A percentile compares a stretch with the other conserved stretches of the same genome.
These are phyloP conservation scores for Solanum etuberosum DNA, from an alignment of 257 asterid genomes.

Conservation along the genomic window DNA sequence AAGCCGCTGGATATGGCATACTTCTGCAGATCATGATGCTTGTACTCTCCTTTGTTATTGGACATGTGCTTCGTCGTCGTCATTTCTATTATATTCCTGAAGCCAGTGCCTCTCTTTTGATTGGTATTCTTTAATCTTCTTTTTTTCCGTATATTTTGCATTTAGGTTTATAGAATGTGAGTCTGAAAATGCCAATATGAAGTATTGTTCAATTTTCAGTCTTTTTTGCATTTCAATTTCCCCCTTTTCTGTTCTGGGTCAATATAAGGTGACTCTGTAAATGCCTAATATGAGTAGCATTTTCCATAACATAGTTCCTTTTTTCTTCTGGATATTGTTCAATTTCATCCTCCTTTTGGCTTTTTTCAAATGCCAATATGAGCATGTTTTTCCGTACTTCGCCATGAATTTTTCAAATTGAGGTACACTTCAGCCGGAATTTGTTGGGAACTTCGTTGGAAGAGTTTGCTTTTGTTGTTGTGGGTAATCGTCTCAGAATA, in stretches of 20 bases:
- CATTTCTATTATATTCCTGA: conserved; percentile 94
- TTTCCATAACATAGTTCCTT: neutral
- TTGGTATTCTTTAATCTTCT: conserved; percentile 45
- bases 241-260: neutral
- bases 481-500: neutral
- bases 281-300: neutral
- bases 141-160: neutral
- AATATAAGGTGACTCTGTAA: neutral
- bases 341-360: neutral
- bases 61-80: conserved; percentile 95
- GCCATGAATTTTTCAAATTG: neutral
- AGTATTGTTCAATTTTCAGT: neutral
- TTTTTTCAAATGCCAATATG: neutral
- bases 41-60: conserved; percentile 86
- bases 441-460: neutral
- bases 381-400: neutral
- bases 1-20: conserved; percentile 96
- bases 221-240: neutral
- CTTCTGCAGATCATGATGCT: conserved; percentile 99
- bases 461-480: neutral
- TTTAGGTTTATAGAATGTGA: neutral
- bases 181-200: neutral
- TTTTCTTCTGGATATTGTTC: neutral
- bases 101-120: conserved; percentile 99
- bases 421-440: neutral